These are phyloP conservation scores for Neurospora sp. DNA, from an alignment of 495 filamentous ascomycete genomes.

Conservation along the genomic window DNA sequence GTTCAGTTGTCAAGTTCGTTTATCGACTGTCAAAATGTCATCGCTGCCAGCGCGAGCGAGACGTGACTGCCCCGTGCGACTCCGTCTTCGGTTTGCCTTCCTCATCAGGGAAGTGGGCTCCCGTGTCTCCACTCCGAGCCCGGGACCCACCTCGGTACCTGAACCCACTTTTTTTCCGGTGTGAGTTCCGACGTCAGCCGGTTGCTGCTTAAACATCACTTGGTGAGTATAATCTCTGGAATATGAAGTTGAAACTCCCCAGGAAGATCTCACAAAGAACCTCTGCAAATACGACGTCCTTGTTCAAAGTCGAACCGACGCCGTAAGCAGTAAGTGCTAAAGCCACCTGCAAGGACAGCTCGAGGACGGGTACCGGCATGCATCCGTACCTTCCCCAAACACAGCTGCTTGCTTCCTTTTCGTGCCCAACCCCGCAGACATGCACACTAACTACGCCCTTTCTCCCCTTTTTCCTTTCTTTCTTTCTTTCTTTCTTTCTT, in stretches of 20 bases:
- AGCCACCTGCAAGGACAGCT: not conserved
- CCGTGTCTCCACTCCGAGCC: not conserved
- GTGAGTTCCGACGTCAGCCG: not conserved
- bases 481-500: no score
- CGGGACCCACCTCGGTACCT: not conserved
- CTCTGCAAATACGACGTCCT: no score
- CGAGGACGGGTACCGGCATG: not conserved
- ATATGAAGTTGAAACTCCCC: no score
- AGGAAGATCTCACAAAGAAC: no score
- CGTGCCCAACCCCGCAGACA: not conserved
- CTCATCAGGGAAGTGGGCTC: not conserved
- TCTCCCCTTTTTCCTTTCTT: no score
- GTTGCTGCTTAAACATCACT: not conserved
- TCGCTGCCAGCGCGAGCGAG: not conserved
- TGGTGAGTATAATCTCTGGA: not conserved
- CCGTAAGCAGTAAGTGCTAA: not conserved
- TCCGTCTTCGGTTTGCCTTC: not conserved
- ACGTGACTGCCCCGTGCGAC: not conserved
- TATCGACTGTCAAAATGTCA: not conserved
- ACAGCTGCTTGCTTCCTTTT: not conserved
- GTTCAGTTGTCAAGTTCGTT: not conserved
- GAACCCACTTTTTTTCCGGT: not conserved
- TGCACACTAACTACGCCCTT: not conserved
- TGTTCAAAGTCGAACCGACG: not conserved
- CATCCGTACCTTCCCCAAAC: not conserved